Percentiles rank a stretch among this genome's conserved stretches.
Conservation (phyloP, 495 filamentous ascomycete genomes). For the Podospora australis region DNA sequence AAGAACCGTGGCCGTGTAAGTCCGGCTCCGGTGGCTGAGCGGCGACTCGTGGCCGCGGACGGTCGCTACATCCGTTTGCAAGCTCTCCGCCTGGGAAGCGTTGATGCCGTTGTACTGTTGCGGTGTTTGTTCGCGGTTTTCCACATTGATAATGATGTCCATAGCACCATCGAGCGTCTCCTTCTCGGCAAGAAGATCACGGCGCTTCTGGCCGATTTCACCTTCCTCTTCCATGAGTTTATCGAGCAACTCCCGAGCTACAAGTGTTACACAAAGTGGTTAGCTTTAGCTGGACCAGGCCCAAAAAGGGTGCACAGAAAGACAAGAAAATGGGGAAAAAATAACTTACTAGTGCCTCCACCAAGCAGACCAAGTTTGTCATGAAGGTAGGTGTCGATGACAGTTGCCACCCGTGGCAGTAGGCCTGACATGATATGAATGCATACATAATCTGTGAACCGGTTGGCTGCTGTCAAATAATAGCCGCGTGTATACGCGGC, state of each 20-base stretch:
- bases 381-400: conserved; percentile 33
- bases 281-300: conserved; percentile 15
- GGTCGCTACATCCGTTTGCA: neutral
- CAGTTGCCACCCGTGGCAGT: conserved; percentile 27
- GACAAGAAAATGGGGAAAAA: neutral
- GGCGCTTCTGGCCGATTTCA: conserved; percentile 27
- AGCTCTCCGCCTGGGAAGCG: conserved; percentile 6
- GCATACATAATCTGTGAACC: conserved; percentile 45
- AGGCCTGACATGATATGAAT: conserved; percentile 42
- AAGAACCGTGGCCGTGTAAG: conserved; percentile 7
- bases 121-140: conserved; percentile 12
- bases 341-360: conserved; percentile 12
- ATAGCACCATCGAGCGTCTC: conserved; percentile 36
- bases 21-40: neutral
- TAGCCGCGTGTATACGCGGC: conserved; percentile 47
- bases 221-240: conserved; percentile 42
- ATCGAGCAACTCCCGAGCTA: conserved; percentile 24
- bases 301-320: neutral
- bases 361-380: conserved; percentile 33
- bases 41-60: neutral
- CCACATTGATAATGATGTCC: conserved; percentile 32
- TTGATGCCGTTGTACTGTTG: no score
- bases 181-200: conserved; percentile 31
- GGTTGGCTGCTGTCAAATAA: conserved; percentile 43
- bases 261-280: no score